Conservation (phyloP, 176 grass and related monocot species). For the Pontederia paniculata region DNA sequence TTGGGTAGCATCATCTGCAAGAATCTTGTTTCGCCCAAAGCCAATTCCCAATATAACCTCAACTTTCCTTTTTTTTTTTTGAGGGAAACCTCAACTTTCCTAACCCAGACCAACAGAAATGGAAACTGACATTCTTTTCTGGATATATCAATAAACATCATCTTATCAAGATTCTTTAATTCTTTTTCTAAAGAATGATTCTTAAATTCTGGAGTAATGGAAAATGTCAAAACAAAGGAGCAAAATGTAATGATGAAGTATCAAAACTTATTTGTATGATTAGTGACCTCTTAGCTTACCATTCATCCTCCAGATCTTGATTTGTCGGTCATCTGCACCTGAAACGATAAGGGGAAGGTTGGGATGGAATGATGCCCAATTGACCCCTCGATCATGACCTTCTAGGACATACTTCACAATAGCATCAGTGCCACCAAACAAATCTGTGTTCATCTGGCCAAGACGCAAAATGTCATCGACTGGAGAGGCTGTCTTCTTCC, state of each 20-base stretch:
- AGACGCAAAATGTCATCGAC: slow-evolving; percentile 69
- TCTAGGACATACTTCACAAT: slow-evolving; percentile 87
- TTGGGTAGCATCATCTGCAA: no score
- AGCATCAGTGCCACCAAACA: slow-evolving; percentile 79
- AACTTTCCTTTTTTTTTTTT: no score
- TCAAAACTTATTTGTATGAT: no score
- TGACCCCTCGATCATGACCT: slow-evolving; percentile 85
- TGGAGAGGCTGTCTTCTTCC: slow-evolving; percentile 58
- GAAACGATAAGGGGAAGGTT: slow-evolving; percentile 71
- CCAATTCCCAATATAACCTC: no score
- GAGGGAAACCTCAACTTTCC: no score
- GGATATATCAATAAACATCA: no score
- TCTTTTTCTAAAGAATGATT: no score
- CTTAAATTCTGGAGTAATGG: background rate
- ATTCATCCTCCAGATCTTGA: slow-evolving; percentile 90
- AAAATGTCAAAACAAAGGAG: background rate
- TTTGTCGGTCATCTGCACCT: slow-evolving; percentile 85
- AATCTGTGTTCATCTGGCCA: slow-evolving; percentile 83
- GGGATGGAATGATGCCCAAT: slow-evolving; percentile 87
- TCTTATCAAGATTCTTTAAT: no score
- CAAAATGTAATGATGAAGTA: background rate
- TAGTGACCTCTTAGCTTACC: slow-evolving; percentile 29
- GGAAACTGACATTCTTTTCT: no score
- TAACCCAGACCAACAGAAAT: no score
- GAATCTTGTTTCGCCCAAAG: no score